These are phyloP conservation scores for Mycena amicta DNA, from an alignment of 768 basidiomycete species.

Conservation along the genomic window DNA sequence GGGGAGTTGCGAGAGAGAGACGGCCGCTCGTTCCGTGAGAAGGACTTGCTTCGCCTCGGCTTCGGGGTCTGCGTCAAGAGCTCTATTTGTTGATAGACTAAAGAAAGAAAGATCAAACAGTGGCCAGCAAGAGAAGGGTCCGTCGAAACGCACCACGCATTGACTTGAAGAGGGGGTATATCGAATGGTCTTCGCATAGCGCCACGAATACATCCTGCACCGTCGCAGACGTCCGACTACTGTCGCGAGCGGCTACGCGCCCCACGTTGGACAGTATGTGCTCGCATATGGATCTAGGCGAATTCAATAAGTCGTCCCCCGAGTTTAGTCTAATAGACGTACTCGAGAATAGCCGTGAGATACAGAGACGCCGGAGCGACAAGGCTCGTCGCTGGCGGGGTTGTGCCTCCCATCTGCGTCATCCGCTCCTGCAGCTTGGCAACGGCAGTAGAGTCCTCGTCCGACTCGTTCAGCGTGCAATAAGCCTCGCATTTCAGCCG, in stretches of 20 bases:
- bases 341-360: constrained; percentile 93
- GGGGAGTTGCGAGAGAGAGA: constrained; percentile 49
- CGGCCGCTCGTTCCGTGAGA: constrained; percentile 55
- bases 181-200: constrained; percentile 85
- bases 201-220: constrained; percentile 84
- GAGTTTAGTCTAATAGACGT: constrained; percentile 39
- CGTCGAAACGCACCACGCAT: constrained; percentile 74
- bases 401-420: constrained; percentile 46
- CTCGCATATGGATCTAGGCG: constrained; percentile 77
- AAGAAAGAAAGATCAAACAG: constrained; percentile 26
- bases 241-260: constrained; percentile 83
- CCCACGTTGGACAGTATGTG: constrained; percentile 81
- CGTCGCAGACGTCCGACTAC: constrained; percentile 74
- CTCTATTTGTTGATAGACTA: constrained; percentile 83
- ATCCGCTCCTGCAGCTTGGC: constrained; percentile 65
- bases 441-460: constrained; percentile 73
- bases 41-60: constrained; percentile 69
- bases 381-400: constrained; percentile 54
- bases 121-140: constrained; percentile 7
- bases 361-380: constrained; percentile 86
- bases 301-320: constrained; percentile 25
- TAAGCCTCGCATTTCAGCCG: constrained; percentile 88
- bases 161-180: constrained; percentile 82
- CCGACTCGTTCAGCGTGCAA: constrained; percentile 79
- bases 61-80: constrained; percentile 58